A percentile compares a stretch with the other conserved stretches of the same genome.
Conservation (phyloP, 202 grass and related monocot species). For the Setaria viridis region DNA sequence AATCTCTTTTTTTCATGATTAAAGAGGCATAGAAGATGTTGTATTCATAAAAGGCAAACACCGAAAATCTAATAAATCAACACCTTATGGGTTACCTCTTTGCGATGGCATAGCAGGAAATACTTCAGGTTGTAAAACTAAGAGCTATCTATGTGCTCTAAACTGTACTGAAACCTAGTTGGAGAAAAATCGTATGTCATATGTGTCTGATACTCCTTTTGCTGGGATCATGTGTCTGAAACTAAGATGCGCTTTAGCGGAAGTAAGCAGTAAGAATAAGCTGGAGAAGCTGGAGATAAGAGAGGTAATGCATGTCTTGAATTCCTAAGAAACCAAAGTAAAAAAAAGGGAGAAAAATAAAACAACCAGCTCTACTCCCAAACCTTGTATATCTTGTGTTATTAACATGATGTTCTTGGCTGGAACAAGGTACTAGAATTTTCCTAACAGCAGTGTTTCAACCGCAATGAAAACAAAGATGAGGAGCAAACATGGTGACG, state of each 20-base stretch:
- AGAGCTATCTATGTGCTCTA: not conserved
- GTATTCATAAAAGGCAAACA: constrained; percentile 6
- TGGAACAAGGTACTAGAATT: constrained; percentile 18
- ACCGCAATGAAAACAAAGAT: constrained; percentile 7
- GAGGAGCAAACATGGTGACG: not conserved
- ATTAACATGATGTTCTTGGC: not conserved
- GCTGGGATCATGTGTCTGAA: not conserved
- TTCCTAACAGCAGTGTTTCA: constrained; percentile 17
- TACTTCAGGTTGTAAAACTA: constrained; percentile 2
- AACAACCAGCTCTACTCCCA: constrained; percentile 20
- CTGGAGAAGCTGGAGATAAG: constrained; percentile 11
- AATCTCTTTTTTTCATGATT: not conserved
- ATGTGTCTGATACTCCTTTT: not conserved
- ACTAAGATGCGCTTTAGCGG: not conserved
- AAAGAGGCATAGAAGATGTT: not conserved
- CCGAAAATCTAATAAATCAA: not conserved
- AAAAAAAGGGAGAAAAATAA: not conserved
- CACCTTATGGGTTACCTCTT: not conserved
- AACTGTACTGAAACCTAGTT: constrained; percentile 20
- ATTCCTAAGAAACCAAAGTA: not conserved
- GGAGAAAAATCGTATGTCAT: constrained; percentile 17
- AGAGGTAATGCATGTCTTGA: not conserved
- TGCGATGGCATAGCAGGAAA: constrained; percentile 14
- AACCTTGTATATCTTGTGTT: constrained; percentile 5
- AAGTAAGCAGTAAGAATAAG: not conserved